Evolutionary conservation across 192 early-diverging fungal genomes (phyloP).

Genomic region (Coemansia sp.): DNA sequence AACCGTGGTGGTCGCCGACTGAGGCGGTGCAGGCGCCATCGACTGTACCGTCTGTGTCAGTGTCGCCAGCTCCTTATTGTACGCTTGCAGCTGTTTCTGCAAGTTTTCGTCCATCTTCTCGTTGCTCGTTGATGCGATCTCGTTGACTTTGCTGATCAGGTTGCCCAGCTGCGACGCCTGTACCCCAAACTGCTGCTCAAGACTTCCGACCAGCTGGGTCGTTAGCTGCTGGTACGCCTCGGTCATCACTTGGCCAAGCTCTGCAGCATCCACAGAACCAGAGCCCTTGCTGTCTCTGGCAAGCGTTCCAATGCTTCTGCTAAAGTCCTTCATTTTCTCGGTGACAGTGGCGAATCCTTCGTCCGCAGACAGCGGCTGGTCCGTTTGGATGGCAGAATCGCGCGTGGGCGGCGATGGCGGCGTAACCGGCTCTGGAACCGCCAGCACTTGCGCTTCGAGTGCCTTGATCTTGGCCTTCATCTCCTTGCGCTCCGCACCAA

Average conservation of each 20-base stretch:
- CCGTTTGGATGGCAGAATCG: conserved; percentile 41
- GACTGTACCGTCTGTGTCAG: conserved; percentile 25
- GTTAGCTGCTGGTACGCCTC: conserved; percentile 24
- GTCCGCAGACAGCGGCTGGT: not conserved
- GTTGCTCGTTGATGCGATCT: conserved; percentile 14
- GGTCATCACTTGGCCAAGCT: conserved; percentile 5
- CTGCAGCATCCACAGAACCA: conserved; percentile 6
- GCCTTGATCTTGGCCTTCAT: conserved; percentile 20
- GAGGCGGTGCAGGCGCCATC: conserved; percentile 7
- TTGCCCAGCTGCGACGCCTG: conserved; percentile 26
- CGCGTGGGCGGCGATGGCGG: conserved; percentile 20
- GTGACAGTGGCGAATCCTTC: not conserved
- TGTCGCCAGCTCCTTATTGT: conserved; percentile 27
- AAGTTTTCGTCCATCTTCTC: conserved; percentile 24
- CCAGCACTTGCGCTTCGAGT: conserved; percentile 24
- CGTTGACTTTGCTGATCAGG: conserved; percentile 26
- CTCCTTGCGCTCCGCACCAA: conserved; percentile 21
- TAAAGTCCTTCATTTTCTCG: not conserved
- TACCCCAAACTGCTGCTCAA: conserved; percentile 26
- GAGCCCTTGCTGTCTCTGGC: not conserved
- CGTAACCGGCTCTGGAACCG: conserved; percentile 12
- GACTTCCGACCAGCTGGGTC: conserved; percentile 13
- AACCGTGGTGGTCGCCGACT: conserved; percentile 5
- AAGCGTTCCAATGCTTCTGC: not conserved
- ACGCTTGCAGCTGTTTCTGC: conserved; percentile 20